Evolutionary conservation across 495 filamentous ascomycete genomes (phyloP).

Genomic region (Penicillium maclennaniae): DNA sequence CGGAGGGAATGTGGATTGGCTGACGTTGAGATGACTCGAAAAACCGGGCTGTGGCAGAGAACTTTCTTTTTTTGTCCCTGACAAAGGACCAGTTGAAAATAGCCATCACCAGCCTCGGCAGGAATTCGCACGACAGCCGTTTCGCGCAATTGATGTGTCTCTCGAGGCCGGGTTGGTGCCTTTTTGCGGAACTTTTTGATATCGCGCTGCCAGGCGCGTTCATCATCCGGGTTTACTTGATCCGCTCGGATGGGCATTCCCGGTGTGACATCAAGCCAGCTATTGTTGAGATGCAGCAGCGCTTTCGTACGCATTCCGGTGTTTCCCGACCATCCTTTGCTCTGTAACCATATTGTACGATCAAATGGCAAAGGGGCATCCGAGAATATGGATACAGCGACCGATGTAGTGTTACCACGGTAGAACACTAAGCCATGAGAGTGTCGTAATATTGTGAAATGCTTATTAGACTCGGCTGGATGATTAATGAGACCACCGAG

Average conservation of each 20-base stretch:
- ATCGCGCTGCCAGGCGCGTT: slow-evolving; percentile 65
- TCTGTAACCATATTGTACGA: slow-evolving; percentile 62
- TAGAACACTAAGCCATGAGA: slow-evolving; percentile 61
- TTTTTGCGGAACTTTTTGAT: slow-evolving; percentile 57
- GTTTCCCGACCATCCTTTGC: slow-evolving; percentile 63
- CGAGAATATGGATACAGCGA: slow-evolving; percentile 59
- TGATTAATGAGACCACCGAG: slow-evolving; percentile 59
- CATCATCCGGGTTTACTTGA: slow-evolving; percentile 47
- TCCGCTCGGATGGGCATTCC: slow-evolving; percentile 37
- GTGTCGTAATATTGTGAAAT: slow-evolving; percentile 64
- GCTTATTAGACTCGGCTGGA: slow-evolving; percentile 60
- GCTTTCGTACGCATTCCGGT: slow-evolving; percentile 64
- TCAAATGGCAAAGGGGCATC: slow-evolving; percentile 52
- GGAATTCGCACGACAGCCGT: slow-evolving; percentile 62
- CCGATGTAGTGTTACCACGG: slow-evolving; percentile 56
- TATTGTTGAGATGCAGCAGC: slow-evolving; percentile 48
- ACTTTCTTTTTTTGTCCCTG: slow-evolving; percentile 48
- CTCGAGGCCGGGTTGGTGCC: slow-evolving; percentile 32
- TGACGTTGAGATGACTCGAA: slow-evolving; percentile 60
- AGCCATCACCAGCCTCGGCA: slow-evolving; percentile 58
- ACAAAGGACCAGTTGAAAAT: slow-evolving; percentile 62
- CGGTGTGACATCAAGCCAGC: slow-evolving; percentile 66
- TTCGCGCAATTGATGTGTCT: slow-evolving; percentile 52
- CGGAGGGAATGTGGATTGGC: slow-evolving; percentile 54
- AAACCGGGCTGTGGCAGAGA: slow-evolving; percentile 60